Percentiles rank a stretch among this genome's conserved stretches.
Conservation (phyloP, 2,329 filamentous ascomycete genomes). For the Diplodia seriata region DNA sequence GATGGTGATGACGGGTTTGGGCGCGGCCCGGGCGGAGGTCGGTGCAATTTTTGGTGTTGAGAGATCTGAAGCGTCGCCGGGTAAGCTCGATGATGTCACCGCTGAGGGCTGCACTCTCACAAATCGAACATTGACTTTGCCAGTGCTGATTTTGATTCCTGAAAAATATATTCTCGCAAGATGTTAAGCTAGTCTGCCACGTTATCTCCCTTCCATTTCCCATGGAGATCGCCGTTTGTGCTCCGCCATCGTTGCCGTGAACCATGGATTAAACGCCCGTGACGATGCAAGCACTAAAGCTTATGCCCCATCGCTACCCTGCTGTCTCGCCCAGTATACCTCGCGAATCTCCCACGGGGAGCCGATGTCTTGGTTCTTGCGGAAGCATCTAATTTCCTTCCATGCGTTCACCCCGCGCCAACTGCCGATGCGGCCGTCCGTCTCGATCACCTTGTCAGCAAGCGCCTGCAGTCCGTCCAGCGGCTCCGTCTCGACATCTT, state of each 20-base stretch:
- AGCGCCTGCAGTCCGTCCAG: constrained; percentile 20
- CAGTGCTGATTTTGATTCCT: no score
- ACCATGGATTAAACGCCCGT: neutral
- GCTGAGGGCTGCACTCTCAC: neutral
- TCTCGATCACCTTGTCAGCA: constrained; percentile 31
- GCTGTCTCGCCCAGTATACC: constrained; percentile 29
- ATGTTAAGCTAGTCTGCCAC: neutral
- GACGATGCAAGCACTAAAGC: no score
- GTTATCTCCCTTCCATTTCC: neutral
- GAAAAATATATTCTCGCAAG: neutral
- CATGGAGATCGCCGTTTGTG: neutral
- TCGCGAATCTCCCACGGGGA: constrained; percentile 34
- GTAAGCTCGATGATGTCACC: constrained; percentile 17
- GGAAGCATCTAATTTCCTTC: constrained; percentile 34
- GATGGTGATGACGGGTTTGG: neutral
- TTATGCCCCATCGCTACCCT: neutral
- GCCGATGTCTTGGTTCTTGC: constrained; percentile 35
- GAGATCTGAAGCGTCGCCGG: neutral
- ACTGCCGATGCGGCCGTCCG: constrained; percentile 28
- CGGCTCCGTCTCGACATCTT: constrained; percentile 13
- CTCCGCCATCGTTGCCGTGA: neutral
- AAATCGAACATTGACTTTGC: no score
- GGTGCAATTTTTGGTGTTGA: constrained; percentile 28
- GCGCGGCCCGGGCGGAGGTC: neutral
- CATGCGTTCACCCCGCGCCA: constrained; percentile 33